Evolutionary conservation across 192 early-diverging fungal species (phyloP).

Genomic region (Neocallimastix lanati): DNA sequence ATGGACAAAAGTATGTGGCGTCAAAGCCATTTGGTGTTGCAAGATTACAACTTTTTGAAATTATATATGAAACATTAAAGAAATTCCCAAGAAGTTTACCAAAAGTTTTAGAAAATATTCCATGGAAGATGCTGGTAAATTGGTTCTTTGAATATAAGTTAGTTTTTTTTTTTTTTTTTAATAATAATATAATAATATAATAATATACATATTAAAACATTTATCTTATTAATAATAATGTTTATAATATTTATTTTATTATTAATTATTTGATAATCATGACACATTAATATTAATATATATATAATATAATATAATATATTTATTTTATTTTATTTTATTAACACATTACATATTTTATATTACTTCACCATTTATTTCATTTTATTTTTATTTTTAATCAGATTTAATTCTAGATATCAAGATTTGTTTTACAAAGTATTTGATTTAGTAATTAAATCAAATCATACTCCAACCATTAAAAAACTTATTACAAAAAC

Average conservation of each 20-base stretch:
- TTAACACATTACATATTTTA: too few relatives aligned
- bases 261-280: too few relatives aligned
- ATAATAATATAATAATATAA: too few relatives aligned
- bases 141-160: neutral
- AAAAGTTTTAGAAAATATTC: neutral
- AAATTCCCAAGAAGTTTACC: neutral
- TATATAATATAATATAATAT: too few relatives aligned
- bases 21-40: neutral
- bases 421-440: neutral
- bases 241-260: too few relatives aligned
- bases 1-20: neutral
- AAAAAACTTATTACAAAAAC: neutral
- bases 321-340: too few relatives aligned
- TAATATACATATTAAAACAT: too few relatives aligned
- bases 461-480: neutral
- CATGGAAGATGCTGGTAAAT: neutral
- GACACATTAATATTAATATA: too few relatives aligned
- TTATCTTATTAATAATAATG: too few relatives aligned
- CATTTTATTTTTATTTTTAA: neutral
- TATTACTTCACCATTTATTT: too few relatives aligned
- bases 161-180: too few relatives aligned
- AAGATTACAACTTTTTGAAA: neutral
- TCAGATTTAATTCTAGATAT: neutral
- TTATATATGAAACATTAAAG: neutral
- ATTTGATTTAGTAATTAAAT: neutral